A percentile compares a stretch with the other conserved stretches of the same genome.
Evolutionary conservation across 805 yeast species (phyloP).

Genomic region (Pichia occidentalis): DNA sequence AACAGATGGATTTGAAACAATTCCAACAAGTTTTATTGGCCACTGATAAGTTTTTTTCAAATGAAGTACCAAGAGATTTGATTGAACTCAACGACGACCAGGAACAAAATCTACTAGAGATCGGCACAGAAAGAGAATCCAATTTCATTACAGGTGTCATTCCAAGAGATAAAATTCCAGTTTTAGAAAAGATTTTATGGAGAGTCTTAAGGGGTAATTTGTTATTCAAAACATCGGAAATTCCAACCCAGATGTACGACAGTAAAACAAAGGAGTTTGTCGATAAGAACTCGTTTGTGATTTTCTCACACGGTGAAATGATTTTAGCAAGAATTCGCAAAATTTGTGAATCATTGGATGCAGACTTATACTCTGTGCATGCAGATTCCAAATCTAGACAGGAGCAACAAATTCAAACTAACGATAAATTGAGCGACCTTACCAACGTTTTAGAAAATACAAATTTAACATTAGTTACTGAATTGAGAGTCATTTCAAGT

Average conservation of each 20-base stretch:
- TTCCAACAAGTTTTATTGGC: conserved; percentile 54
- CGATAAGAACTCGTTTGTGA: conserved; percentile 76
- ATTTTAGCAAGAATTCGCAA: conserved; percentile 66
- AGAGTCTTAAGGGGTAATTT: conserved; percentile 90
- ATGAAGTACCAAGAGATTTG: conserved; percentile 21
- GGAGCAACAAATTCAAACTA: conserved; percentile 35
- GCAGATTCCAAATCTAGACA: conserved; percentile 33
- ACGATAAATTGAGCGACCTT: conserved; percentile 46
- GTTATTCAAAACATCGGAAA: conserved; percentile 66
- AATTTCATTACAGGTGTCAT: conserved; percentile 77
- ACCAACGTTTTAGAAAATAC: conserved; percentile 43
- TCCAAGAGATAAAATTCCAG: conserved; percentile 57
- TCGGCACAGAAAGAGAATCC: conserved; percentile 33
- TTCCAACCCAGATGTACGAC: conserved; percentile 64
- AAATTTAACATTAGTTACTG: conserved; percentile 53
- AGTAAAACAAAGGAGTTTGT: conserved; percentile 47
- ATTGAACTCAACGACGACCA: conserved; percentile 24
- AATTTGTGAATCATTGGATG: conserved; percentile 87
- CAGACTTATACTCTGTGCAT: conserved; percentile 62
- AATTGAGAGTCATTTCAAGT: conserved; percentile 55
- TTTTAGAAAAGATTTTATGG: conserved; percentile 82
- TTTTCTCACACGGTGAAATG: conserved; percentile 85
- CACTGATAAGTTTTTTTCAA: conserved; percentile 42
- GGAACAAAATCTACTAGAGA: conserved; percentile 34
- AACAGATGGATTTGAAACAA: conserved; percentile 64